A percentile compares a stretch with the other conserved stretches of the same genome.
phyloP scores from a whole-genome alignment of 169 alveolate genomes.

The Cyclospora cayetanensis region DNA sequence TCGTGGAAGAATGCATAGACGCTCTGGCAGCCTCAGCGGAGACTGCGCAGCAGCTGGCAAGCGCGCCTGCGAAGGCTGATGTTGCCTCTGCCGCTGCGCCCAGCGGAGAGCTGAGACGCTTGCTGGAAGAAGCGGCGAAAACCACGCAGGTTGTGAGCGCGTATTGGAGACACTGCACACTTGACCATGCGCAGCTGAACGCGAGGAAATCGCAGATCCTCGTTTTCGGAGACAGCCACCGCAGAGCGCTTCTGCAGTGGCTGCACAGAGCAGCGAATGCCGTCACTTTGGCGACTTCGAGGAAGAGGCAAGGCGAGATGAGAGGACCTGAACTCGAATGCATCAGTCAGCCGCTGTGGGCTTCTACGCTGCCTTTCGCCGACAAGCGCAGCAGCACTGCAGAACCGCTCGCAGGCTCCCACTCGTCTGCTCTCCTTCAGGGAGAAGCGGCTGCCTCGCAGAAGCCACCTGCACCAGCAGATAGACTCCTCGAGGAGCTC shows the following conservation, averaged over 20 bases:
- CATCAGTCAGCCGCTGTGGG: slow-evolving; percentile 53
- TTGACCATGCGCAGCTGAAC: slow-evolving; percentile 18
- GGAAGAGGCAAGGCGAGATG: slow-evolving; percentile 39
- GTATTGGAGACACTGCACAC: slow-evolving; percentile 15
- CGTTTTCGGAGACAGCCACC: slow-evolving; percentile 43
- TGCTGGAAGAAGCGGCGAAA: slow-evolving; percentile 3
- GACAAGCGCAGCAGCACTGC: background rate
- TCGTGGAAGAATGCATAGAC: slow-evolving; percentile 28
- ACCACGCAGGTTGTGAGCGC: slow-evolving; percentile 45
- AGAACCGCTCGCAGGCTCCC: background rate
- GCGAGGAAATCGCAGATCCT: slow-evolving; percentile 25
- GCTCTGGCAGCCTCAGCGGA: background rate
- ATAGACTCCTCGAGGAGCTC: background rate
- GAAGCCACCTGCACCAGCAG: background rate
- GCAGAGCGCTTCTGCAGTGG: slow-evolving; percentile 59
- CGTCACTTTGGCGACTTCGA: background rate
- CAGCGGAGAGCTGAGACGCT: background rate
- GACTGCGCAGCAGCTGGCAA: slow-evolving; percentile 6
- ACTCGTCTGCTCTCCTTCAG: background rate
- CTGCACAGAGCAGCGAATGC: slow-evolving; percentile 42
- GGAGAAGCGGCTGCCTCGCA: background rate
- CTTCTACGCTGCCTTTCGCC: slow-evolving; percentile 54
- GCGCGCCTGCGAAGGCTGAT: background rate
- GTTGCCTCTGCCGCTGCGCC: background rate
- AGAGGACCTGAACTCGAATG: slow-evolving; percentile 27